Base-by-base conservation (phyloP, 495 filamentous ascomycete species). In the Xylaria nigripes region DNA sequence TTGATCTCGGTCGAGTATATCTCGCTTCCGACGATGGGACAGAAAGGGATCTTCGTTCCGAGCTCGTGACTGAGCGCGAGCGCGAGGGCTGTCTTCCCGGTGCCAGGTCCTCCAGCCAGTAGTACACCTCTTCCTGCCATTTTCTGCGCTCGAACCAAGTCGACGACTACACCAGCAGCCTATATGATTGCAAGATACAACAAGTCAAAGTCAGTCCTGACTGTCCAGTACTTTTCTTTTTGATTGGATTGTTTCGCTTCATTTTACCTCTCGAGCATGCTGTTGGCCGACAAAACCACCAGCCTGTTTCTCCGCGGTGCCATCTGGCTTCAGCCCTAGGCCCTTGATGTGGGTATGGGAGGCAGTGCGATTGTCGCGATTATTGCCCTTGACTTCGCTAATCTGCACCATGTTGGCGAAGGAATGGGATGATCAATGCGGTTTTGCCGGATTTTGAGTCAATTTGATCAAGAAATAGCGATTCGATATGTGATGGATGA, bases 331-430 rank as follows among this genome's bases (percentile, higher is more conserved):
- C 51, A 98, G 74, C 18, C 93, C 93, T 16, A 98, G 78, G 32
- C 91, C 91, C 68, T 87, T 93, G 75, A 98, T 98, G 72, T 98
- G 93, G 16, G 93, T 93, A 70, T 98, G 93, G 54, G 92, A 87
- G 32, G 93, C 90, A 22, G 92, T 98, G 62, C 94, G 83, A 72
- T 93, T 90, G 70, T 95, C 90, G 77, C 93, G 90, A 73, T 85
- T 85, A 74, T 89, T 91, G 76, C 86, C 86, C 76, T 95, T 94
- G 62, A 96, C 89, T 77, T 96, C 92, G 71, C 85, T 90, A 75
- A 96, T 94, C 67, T 90, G 87, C 51, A 96, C 90, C 89, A 95
- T 95, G 19, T 54, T 68, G 63, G 54, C 63, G 61, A 60, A 61
- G 55, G 49, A 50, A 58, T 50, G 46, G 40, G 9, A 50, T 19